Base-by-base conservation (phyloP, 495 filamentous ascomycete genomes). In the Annulohypoxylon stygium region DNA sequence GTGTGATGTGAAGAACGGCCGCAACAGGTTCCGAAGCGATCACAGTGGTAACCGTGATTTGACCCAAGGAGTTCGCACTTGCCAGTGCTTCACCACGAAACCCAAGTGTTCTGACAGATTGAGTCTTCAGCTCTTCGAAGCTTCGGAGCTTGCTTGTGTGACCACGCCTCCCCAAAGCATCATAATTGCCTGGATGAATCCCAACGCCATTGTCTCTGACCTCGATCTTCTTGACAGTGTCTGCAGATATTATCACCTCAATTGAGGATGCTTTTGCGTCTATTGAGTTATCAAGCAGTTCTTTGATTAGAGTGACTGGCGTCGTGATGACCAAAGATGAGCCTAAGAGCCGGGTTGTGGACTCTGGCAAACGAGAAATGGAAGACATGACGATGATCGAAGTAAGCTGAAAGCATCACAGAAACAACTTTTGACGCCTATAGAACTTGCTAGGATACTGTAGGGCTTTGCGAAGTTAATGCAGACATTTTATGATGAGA, bases 151-250 rank as follows among this genome's bases (percentile, higher is more conserved):
- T 99, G 85, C 94, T 97, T 0, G 96, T 98, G 73, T 89, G 91
- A 45, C 92, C 86, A 33, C 88, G 88, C 69, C 85, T 88, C 65
- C 92, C 93, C 4, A 97, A 84, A 45, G 87, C 65, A 9, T 87
- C 83, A 59, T 91, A 89, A 77, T 98, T 94, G 4, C 87, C 88
- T 2, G 86, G 82, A 9, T 86, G 78, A 67, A 99, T 97, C 0
- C 96, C 96, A 69, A 89, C 81, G 23, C 96, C 96, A 81, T 97
- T 97, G 79, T 99, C 96, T 66, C 92, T 91, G 62, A 98, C 90
- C 71, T 95, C 92, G 53, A 99, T 90, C n/a, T 88, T 83, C 78
- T 95, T 92, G 11, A 98, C 77, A 0, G 91, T 89, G 70, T 98
- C 94, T 25, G 83, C 73, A 2, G 93, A 91, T 30, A 97, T 84